phyloP scores from a whole-genome alignment of 441 rosid genomes.

The Euphorbia celastroides region DNA sequence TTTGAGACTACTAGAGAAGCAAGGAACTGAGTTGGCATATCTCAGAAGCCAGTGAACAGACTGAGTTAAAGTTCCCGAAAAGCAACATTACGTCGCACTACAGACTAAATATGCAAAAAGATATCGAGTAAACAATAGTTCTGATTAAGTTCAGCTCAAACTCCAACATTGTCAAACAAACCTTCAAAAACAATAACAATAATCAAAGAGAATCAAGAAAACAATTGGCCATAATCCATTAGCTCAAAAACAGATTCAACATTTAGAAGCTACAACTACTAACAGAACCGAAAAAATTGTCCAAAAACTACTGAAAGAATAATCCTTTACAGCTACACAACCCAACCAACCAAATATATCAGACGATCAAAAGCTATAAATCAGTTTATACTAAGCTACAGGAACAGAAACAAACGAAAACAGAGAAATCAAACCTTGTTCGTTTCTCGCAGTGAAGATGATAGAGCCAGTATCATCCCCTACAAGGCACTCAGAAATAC shows the following conservation, averaged over 20 bases:
- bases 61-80: too few species aligned
- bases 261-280: not conserved
- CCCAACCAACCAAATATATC: not conserved
- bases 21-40: not conserved
- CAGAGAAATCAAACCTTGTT: constrained; percentile 48
- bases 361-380: not conserved
- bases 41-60: not conserved
- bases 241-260: not conserved
- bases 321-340: not conserved
- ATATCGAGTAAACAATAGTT: not conserved
- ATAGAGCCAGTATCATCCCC: constrained; percentile 85
- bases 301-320: not conserved
- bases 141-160: not conserved
- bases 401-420: not conserved
- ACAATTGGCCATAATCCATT: not conserved
- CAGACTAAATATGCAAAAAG: too few species aligned
- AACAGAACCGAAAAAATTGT: not conserved
- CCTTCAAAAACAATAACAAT: not conserved
- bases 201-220: not conserved
- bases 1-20: not conserved
- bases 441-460: constrained; percentile 94
- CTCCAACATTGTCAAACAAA: not conserved
- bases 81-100: too few species aligned
- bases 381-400: not conserved
- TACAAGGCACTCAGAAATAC: constrained; percentile 81